A percentile compares a stretch with the other conserved stretches of the same genome.
phyloP scores from a whole-genome alignment of 179 eudicot species.

The Gypsophila paniculata region DNA sequence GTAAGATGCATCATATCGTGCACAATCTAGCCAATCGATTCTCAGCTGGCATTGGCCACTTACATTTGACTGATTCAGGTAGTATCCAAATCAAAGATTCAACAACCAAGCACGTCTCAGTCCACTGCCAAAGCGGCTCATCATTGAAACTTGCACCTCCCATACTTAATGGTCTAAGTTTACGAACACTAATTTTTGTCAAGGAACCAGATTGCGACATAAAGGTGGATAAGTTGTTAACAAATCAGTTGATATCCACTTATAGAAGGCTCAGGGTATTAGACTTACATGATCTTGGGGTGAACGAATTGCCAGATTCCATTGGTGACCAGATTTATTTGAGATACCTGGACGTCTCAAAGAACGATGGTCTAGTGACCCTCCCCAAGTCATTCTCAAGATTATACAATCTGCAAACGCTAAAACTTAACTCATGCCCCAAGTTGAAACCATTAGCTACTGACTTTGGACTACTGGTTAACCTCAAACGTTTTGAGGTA shows the following conservation, averaged over 20 bases:
- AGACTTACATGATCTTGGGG: slow-evolving; percentile 26
- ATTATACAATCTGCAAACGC: slow-evolving; percentile 29
- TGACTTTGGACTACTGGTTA: slow-evolving; percentile 13
- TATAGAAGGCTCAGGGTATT: slow-evolving; percentile 29
- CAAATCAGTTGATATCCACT: not conserved
- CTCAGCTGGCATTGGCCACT: slow-evolving; percentile 5
- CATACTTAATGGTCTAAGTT: not conserved
- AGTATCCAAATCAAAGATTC: not conserved
- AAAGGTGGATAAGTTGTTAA: not conserved
- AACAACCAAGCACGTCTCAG: slow-evolving; percentile 19
- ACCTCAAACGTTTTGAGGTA: slow-evolving; percentile 23
- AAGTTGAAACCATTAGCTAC: slow-evolving; percentile 10
- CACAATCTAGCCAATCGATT: slow-evolving; percentile 13
- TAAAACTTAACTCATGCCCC: slow-evolving; percentile 24
- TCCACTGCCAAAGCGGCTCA: not conserved
- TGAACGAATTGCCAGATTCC: slow-evolving; percentile 27
- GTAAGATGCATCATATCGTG: slow-evolving; percentile 33
- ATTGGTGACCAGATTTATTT: slow-evolving; percentile 29
- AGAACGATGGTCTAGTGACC: slow-evolving; percentile 17
- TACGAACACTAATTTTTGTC: slow-evolving; percentile 26
- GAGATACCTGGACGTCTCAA: slow-evolving; percentile 32
- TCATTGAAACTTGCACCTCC: not conserved
- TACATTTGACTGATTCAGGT: not conserved
- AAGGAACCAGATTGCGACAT: slow-evolving; percentile 17
- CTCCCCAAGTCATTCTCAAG: slow-evolving; percentile 33